Evolutionary conservation across 257 asterid species (phyloP).

Genomic region (Capsicum rhomboideum): DNA sequence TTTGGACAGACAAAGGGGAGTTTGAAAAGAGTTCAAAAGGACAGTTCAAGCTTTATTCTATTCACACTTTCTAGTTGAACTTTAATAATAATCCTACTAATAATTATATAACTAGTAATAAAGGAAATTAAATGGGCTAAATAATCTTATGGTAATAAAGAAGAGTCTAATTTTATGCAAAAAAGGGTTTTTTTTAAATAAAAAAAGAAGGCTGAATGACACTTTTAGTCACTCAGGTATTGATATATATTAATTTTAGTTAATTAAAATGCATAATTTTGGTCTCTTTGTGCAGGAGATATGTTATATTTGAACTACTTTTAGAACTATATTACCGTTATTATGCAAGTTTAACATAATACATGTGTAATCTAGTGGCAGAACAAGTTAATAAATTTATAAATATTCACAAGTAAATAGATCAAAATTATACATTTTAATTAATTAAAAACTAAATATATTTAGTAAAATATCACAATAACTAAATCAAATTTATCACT

Average conservation of each 20-base stretch:
- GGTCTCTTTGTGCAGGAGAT: too few relatives aligned
- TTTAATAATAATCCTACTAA: background rate
- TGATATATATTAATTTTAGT: too few relatives aligned
- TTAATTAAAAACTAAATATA: background rate
- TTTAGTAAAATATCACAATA: background rate
- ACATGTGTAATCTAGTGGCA: too few relatives aligned
- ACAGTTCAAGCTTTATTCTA: background rate
- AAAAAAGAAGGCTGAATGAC: too few relatives aligned
- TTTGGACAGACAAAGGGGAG: background rate
- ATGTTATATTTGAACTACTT: too few relatives aligned
- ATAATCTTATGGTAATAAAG: background rate
- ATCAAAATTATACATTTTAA: background rate
- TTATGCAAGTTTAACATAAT: too few relatives aligned
- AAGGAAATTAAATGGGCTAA: background rate
- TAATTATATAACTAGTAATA: background rate
- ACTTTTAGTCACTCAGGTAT: too few relatives aligned
- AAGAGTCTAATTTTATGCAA: background rate
- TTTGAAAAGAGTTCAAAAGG: background rate
- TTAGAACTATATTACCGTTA: too few relatives aligned
- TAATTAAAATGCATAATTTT: too few relatives aligned
- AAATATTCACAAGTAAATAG: background rate
- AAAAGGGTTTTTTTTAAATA: too few relatives aligned
- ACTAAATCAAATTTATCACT: background rate
- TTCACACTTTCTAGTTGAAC: background rate
- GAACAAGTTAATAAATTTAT: background rate